Evolutionary conservation across 2,329 filamentous ascomycete species (phyloP), one percentile per base, ranked within the genome.

Genomic region (Aureobasidium melanogenum): DNA sequence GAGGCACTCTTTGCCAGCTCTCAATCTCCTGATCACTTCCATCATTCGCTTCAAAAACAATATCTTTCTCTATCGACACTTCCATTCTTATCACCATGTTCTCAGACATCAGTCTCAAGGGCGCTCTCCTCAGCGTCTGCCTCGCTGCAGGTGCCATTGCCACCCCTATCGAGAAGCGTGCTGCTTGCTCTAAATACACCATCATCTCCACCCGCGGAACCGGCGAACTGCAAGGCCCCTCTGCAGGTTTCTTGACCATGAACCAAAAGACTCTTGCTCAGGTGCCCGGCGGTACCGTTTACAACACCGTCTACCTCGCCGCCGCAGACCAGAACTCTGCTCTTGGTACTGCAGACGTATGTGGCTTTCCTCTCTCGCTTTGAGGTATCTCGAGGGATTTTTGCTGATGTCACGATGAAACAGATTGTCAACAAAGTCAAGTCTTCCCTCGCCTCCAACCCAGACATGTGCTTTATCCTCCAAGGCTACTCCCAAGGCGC

Each of bases 401-500:
- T 19, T 19, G 10, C 30, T 24, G 2, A 15, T 4, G n/a, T 24
- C 14, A 19, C 15, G 4, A 10, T 15, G 5, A 5, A 5, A 30
- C 28, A 67, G 66, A 74, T 74, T 58, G 61, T 75, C 65, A 68
- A 69, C 64, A 65, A 72, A 19, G 67, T 75, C 61, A 62, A 62
- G 2, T 63, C 62, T 15, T 68, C 65, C 8, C 67, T 74, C 2
- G 19, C 28, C 1, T 58, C 65, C 0, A 66, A 64, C 44, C 68
- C 72, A 1, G 65, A 67, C 36, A 68, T 69, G 55, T 75, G 72
- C 64, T 73, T 74, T 62, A 69, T 74, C 54, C 67, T 75, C 3
- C 67, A 74, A 60, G 72, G 73, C 22, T 74, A 75, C 66, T 71
- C 69, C 3, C 72, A 74, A 63, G 73, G 71, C 26, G 73, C 73